Evolutionary conservation across 2,329 filamentous ascomycete genomes (phyloP), one percentile per base, ranked within the genome.

Genomic region (Fonsecaea pedrosoi): DNA sequence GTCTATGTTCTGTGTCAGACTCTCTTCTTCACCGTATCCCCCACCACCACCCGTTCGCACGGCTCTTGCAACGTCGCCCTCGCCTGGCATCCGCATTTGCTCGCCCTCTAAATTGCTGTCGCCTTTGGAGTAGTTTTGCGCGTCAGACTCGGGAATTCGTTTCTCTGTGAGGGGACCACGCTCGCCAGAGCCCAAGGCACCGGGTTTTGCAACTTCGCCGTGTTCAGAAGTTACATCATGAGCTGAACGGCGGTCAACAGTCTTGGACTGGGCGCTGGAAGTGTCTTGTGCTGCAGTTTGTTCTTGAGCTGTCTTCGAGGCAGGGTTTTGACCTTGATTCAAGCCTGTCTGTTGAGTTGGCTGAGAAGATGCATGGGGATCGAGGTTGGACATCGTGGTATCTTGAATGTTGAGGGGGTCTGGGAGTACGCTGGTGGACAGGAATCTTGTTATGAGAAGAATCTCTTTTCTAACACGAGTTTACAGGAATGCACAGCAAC

Each of bases 31-130:
- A 13, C 37, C 61, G 25, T 71, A 67, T 6, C 72, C 68, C n/a
- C 71, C 70, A 2, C 73, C 65, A 60, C 73, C 69, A 32, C 67
- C 67, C 3, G 25, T 15, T 21, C 59, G 53, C 34, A 74, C 71
- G 12, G 74, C 73, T 32, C 67, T 58, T 30, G 74, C 71, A 13
- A 76, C 71, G 3, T 77, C 74, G 13, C 75, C 74, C 38, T 76
- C 74, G 9, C 70, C 74, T 10, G 69, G 59, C 32, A 71, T 70
- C 25, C 74, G 70, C 72, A 76, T 77, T 69, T 77, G 75, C 58
- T 75, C 73, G 61, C 74, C 74, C 21, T 74, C 74, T 12, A 73
- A 65, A 35, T 73, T 71, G 45, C 69, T 68, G 30, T 72, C 67
- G 3, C 63, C 60, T 4, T 69, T 60, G 40, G 66, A 53, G 53